Evolutionary conservation across 768 basidiomycete genomes (phyloP).

Genomic region (Mycena galopus): DNA sequence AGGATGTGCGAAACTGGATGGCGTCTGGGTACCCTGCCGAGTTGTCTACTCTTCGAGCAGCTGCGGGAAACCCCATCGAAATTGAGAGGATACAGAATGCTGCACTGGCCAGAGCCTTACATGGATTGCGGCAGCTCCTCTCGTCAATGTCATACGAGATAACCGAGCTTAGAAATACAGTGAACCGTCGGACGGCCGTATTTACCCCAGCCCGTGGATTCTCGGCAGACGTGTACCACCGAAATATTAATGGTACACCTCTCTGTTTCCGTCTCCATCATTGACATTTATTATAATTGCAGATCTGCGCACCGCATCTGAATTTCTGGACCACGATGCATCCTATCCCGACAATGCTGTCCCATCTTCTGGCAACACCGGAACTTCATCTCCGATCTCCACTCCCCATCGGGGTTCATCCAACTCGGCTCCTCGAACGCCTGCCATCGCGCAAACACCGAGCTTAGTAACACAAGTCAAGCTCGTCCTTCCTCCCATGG

Average conservation of each 20-base stretch:
- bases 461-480: not conserved
- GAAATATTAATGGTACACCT: not conserved
- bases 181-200: not conserved
- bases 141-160: not conserved
- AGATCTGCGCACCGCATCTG: not conserved
- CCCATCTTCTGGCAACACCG: not conserved
- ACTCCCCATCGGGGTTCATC: not conserved
- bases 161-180: not conserved
- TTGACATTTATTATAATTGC: not conserved
- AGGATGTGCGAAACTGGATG: conserved; percentile 34
- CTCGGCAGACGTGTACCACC: not conserved
- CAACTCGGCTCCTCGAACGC: not conserved
- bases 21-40: conserved; percentile 9
- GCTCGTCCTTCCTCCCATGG: conserved; percentile 1
- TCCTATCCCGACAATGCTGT: not conserved
- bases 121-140: not conserved
- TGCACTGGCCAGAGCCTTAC: not conserved
- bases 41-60: conserved; percentile 9
- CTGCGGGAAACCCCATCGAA: not conserved
- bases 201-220: conserved; percentile 2
- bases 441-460: not conserved
- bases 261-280: not conserved
- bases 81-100: conserved; percentile 2
- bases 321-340: not conserved
- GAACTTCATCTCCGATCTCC: not conserved